Base-by-base conservation (phyloP, 2,329 filamentous ascomycete genomes). In the Xylariaceae sp. region DNA sequence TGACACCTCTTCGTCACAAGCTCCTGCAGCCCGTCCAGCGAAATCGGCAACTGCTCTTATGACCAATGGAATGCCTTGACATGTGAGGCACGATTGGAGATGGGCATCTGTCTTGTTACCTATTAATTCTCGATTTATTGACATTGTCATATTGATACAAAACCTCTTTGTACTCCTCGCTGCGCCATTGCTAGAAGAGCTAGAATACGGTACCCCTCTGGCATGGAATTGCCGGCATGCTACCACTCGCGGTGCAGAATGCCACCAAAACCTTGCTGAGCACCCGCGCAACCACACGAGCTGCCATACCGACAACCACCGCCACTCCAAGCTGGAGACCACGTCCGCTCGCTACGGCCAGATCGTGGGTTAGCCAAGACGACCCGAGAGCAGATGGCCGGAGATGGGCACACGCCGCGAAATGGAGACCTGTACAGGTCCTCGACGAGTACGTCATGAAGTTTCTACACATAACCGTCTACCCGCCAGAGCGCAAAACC, bases 371-470 rank as follows among this genome's bases (percentile, higher is more conserved):
- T 32, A 40, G 21, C 35, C 21, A 16, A 6, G 20, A 4, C n/a
- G 65, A 66, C 57, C 59, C 44, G 36, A 44, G 18, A 18, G 30
- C n/a, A 35, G 23, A 15, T 29, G 40, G 59, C 43, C 58, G 53
- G 35, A 61, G 66, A 55, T 65, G 60, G 66, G 68, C 59, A 54
- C 68, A 65, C 63, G 42, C 67, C 6, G 64, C 75, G 26, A 77
- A 79, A 71, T 87, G 84, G 84, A 78, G 85, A 55, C 84, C 84
- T 3, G 81, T 84, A 44, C 83, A 83, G 53, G 80, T 85, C 20
- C 72, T 87, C 13, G 84, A 87, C 68, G 84, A 87, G 84, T 87
- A 74, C 63, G 81, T 37, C 32, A 33, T 50, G 13, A 4, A 37
- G 13, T 15, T 64, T 49, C 37, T 51, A 37, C 60, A 20, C 50